Evolutionary conservation across 2,329 filamentous ascomycete genomes (phyloP), one percentile per base, ranked within the genome.

Genomic region (Apiospora rasikravindrae): DNA sequence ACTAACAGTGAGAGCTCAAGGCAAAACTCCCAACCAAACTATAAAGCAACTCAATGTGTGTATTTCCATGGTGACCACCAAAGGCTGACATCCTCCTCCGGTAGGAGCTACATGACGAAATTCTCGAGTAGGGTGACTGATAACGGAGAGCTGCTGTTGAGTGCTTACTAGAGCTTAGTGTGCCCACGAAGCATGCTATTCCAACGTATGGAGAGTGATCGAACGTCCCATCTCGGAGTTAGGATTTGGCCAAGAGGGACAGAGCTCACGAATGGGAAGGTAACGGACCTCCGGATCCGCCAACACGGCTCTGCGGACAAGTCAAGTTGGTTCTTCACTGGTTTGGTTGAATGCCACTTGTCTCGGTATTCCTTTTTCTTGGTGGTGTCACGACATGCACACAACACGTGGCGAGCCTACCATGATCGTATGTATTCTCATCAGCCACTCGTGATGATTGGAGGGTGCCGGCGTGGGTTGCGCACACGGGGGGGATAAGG

Each of bases 351-450:
- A 13, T 64, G 57, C 33, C 57, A 64, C 57, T 64, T 64, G 57
- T 14, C 29, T 16, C 33, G 19, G 29, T 37, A 40, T 16, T 64
- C 19, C 57, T 64, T 64, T 64, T 40, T 64, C 57, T 64, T 40
- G 57, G 33, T 19, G 22, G 29, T 64, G 33, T 64, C 57, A 64
- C 57, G 3, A 14, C 33, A 40, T 64, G 57, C 3, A 8, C 33
- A 64, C 57, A 64, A 64, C 57, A 64, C 57, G 57, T 64, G 57
- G 29, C 33, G 22, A 64, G 29, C 16, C 29, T n/a, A 61, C 8
- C 57, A 33, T 14, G 10, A 64, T 64, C 13, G 2, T 40, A 1
- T 5, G 33, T 7, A n/a, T 40, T n/a, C 33, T 40, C 57, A 40
- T 22, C 33, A 64, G 57, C 33, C 57, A 64, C 33, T 40, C 57